phyloP scores from a whole-genome alignment of 73 alveolate genomes.

The Durusdinium trenchii region DNA sequence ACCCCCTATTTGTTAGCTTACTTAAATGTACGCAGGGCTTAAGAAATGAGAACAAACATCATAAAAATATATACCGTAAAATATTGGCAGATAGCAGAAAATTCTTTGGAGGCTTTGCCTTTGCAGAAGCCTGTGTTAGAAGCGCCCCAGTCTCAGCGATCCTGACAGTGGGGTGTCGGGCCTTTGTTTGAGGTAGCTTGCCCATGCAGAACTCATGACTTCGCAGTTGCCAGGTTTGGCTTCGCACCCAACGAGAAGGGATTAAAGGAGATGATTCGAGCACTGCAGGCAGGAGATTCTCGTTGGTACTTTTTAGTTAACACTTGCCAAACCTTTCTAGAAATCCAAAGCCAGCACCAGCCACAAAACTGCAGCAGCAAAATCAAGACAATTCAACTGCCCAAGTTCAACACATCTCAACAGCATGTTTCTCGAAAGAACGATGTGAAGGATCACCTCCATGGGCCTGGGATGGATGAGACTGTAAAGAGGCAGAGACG shows the following conservation, averaged over 20 bases:
- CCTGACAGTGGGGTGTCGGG: neutral
- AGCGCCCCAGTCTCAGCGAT: neutral
- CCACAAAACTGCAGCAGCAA: neutral
- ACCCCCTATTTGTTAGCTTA: too few relatives aligned
- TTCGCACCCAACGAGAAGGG: constrained; percentile 78
- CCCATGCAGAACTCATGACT: neutral
- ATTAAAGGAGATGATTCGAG: constrained; percentile 67
- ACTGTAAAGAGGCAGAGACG: neutral
- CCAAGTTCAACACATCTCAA: too few relatives aligned
- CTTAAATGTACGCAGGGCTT: too few relatives aligned
- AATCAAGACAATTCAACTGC: too few relatives aligned
- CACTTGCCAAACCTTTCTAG: neutral
- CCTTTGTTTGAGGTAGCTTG: neutral
- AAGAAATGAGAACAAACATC: neutral
- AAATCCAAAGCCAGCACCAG: neutral
- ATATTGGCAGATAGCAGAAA: neutral
- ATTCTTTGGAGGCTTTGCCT: constrained; percentile 50
- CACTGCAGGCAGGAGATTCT: constrained; percentile 53
- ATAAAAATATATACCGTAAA: neutral
- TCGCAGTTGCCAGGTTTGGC: constrained; percentile 21
- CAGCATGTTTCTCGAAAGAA: too few relatives aligned
- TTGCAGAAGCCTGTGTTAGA: constrained; percentile 91
- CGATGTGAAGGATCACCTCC: constrained; percentile 62
- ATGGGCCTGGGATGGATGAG: constrained; percentile 21
- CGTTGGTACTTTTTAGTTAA: neutral